Base-by-base conservation (phyloP, 2,329 filamentous ascomycete species). In the Diaporthe eres region DNA sequence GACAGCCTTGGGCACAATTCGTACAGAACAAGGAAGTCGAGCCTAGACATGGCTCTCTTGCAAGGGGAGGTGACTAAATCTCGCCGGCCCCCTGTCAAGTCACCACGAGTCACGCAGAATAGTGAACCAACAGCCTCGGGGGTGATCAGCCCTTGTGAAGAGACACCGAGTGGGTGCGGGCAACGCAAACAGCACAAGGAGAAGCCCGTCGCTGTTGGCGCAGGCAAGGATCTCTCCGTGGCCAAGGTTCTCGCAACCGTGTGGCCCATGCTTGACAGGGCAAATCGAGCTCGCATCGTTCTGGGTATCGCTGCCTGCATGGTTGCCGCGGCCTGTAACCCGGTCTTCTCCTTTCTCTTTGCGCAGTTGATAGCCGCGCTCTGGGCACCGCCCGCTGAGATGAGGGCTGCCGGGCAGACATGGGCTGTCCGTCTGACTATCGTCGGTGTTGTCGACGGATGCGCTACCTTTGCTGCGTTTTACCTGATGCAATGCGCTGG, bases 281-380 rank as follows among this genome's bases (percentile, higher is more conserved):
- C 78, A 9, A 87, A 92, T 17, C 90, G 89, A 1, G 2, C 89
- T 0, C 82, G 90, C 17, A 84, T 97, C 0, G 39, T 93, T 0
- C 72, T 90, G 2, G 94, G 92, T 1, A 84, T 95, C 13, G n/a
- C 90, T 0, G 87, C 89, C 60, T 91, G 93, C 42, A 79, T 93
- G 1, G 79, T 93, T 0, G 92, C 94, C 63, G 93, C 94, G 4
- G 90, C 88, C 4, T 88, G 90, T 37, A 94, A 93, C 0, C 94
- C 95, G 0, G 85, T 91, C 0, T 98, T 98, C 79, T 93, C 95
- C 0, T 95, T 90, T 81, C 87, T 94, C 12, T 92, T 98, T 70
- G 91, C 95, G 0, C 90, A 92, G 74, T 88, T 98, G 0, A 88
- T 98, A 0, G 84, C 87, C 2, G 92, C 92, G 0, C 95, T 97